These are phyloP conservation scores for Calcarisporium arbuscula DNA, from an alignment of 2,329 filamentous ascomycete genomes.

Conservation along the genomic window DNA sequence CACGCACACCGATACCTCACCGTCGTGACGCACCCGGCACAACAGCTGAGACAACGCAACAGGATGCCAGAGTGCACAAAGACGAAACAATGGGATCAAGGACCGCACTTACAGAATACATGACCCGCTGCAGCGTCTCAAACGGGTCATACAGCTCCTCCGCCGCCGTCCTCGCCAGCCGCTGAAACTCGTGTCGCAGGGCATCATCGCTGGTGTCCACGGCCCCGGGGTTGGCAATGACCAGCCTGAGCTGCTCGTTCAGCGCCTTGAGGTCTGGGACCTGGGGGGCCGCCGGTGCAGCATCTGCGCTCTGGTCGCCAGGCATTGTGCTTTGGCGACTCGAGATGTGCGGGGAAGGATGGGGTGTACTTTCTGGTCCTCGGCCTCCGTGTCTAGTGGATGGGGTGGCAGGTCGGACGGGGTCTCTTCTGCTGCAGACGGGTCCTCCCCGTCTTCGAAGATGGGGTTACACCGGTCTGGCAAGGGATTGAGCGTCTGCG, in stretches of 20 bases:
- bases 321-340: no score
- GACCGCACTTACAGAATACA: slow-evolving; percentile 9
- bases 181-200: slow-evolving; percentile 6
- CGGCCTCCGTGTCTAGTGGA: no score
- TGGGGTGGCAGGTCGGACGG: no score
- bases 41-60: not conserved
- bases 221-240: slow-evolving; percentile 4
- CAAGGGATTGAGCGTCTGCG: no score
- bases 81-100: not conserved
- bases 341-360: no score
- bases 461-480: no score
- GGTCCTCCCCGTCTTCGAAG: no score
- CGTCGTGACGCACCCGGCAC: not conserved
- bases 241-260: slow-evolving; percentile 6
- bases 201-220: not conserved
- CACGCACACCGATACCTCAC: not conserved
- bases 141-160: slow-evolving; percentile 12
- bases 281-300: not conserved
- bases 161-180: slow-evolving; percentile 8
- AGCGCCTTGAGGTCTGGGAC: not conserved
- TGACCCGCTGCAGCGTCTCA: slow-evolving; percentile 12
- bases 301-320: no score
- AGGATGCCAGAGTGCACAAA: not conserved
- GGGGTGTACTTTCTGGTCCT: no score
- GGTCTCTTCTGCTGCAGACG: no score